Percentiles rank a stretch among this genome's conserved stretches.
These are phyloP conservation scores for Cyamopsis tetragonoloba DNA, from an alignment of 306 rosid genomes.

Conservation along the genomic window DNA sequence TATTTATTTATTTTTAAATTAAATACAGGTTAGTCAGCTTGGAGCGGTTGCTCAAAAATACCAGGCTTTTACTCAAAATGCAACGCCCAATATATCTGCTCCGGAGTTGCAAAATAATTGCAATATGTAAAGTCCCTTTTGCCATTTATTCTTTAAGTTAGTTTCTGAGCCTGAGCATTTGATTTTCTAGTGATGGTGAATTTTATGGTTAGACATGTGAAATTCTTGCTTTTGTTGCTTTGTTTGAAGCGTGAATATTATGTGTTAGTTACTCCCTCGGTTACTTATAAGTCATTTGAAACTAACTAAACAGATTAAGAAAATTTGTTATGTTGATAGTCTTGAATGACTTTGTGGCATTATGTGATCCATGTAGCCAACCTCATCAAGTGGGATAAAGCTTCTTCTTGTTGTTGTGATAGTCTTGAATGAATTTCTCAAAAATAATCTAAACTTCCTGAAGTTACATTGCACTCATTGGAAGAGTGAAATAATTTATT, in stretches of 20 bases:
- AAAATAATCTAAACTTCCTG: too few relatives aligned
- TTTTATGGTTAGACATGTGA: not conserved
- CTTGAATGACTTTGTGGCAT: too few relatives aligned
- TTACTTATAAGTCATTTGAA: too few relatives aligned
- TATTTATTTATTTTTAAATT: not conserved
- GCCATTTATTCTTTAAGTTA: not conserved
- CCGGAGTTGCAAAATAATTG: slow-evolving; percentile 94
- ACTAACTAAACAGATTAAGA: too few relatives aligned
- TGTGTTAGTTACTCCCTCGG: too few relatives aligned
- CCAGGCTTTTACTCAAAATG: slow-evolving; percentile 89
- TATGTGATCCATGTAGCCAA: too few relatives aligned
- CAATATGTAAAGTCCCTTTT: slow-evolving; percentile 63
- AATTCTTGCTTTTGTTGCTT: not conserved
- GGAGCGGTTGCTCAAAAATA: slow-evolving; percentile 94
- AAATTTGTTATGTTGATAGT: too few relatives aligned
- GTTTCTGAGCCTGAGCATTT: slow-evolving; percentile 8
- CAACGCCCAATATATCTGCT: slow-evolving; percentile 76
- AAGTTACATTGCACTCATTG: too few relatives aligned
- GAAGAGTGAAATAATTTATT: too few relatives aligned
- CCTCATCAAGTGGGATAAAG: too few relatives aligned
- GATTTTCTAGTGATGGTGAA: not conserved
- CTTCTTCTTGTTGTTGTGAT: too few relatives aligned
- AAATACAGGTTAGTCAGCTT: slow-evolving; percentile 85
- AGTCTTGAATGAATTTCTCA: too few relatives aligned
- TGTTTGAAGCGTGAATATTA: not conserved